Conservation (phyloP, 768 basidiomycete species). For the Amanita jacksonii region DNA sequence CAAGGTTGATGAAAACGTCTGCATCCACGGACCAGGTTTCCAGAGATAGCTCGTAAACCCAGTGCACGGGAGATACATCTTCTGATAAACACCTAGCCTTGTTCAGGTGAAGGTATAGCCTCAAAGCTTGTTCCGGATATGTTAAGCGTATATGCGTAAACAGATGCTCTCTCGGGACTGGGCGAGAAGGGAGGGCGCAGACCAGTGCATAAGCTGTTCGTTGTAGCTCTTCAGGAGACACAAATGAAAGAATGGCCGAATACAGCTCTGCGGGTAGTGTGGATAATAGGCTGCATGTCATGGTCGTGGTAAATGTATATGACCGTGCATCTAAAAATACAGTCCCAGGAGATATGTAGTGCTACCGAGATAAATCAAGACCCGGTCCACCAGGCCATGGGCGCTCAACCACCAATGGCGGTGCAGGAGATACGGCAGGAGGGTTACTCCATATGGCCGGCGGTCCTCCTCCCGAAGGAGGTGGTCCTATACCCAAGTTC, state of each 20-base stretch:
- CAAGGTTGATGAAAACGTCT: conserved; percentile 62
- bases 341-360: conserved; percentile 7
- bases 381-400: conserved; percentile 33
- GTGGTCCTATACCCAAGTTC: conserved; percentile 18
- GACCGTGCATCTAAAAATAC: background rate
- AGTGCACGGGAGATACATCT: conserved; percentile 17
- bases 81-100: conserved; percentile 10
- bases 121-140: conserved; percentile 40
- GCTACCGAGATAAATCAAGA: conserved; percentile 29
- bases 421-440: conserved; percentile 26
- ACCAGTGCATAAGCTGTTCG: conserved; percentile 48
- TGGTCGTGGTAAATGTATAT: conserved; percentile 5
- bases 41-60: conserved; percentile 42
- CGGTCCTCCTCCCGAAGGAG: conserved; percentile 19
- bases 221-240: conserved; percentile 39
- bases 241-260: conserved; percentile 40
- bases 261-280: conserved; percentile 42
- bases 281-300: conserved; percentile 8
- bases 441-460: conserved; percentile 30
- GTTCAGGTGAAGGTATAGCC: conserved; percentile 48
- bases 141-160: conserved; percentile 49
- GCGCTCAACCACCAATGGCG: conserved; percentile 33
- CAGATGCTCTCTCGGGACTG: conserved; percentile 46
- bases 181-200: conserved; percentile 50
- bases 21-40: conserved; percentile 68